phyloP scores from a whole-genome alignment of 164 flowering plant species.

The Berberis thunbergii region DNA sequence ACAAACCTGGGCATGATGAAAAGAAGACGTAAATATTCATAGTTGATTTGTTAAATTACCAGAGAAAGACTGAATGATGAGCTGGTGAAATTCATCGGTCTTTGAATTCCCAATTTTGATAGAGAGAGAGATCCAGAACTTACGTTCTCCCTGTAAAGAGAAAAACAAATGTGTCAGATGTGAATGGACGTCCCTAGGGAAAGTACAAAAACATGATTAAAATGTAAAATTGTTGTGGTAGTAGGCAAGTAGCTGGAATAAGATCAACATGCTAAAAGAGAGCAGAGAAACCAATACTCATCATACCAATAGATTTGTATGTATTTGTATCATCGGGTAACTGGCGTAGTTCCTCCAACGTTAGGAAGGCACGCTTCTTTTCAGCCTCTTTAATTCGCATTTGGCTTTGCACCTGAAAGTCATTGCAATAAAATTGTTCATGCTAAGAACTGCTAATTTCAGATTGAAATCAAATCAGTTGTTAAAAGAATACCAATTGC shows the following conservation, averaged over 20 bases:
- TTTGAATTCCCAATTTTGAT: neutral
- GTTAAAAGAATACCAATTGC: too few relatives aligned
- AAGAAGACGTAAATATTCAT: neutral
- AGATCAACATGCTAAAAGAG: neutral
- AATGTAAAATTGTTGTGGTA: too few relatives aligned
- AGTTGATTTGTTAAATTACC: neutral
- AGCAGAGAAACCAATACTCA: neutral
- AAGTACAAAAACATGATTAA: too few relatives aligned
- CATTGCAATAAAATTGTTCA: conserved; percentile 2
- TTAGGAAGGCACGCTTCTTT: conserved; percentile 85
- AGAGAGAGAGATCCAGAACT: conserved; percentile 28
- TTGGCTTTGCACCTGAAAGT: conserved; percentile 71
- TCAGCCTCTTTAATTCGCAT: conserved; percentile 82
- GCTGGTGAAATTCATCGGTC: neutral
- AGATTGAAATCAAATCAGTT: too few relatives aligned
- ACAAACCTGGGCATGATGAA: conserved; percentile 43
- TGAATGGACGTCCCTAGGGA: neutral
- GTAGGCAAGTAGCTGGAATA: neutral
- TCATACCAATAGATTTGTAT: conserved; percentile 77
- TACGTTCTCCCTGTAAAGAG: conserved; percentile 80
- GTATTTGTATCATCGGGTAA: conserved; percentile 76
- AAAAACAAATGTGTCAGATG: conserved; percentile 6
- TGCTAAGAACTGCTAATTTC: neutral
- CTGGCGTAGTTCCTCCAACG: conserved; percentile 77
- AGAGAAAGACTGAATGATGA: neutral